Evolutionary conservation across 768 basidiomycete genomes (phyloP), one percentile per base, ranked within the genome.

Genomic region (Vararia minispora): DNA sequence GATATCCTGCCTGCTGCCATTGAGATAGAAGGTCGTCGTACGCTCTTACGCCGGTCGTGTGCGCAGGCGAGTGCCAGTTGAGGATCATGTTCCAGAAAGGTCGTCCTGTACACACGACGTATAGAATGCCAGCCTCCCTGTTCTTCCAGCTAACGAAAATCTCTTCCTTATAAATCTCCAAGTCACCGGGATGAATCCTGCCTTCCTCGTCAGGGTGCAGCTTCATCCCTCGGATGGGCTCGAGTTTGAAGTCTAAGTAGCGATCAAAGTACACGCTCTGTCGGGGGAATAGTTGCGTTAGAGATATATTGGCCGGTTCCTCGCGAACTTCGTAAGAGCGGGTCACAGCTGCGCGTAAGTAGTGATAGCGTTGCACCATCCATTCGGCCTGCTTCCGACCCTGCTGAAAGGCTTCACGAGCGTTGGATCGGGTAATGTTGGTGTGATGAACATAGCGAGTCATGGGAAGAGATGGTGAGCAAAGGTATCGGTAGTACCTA

Each of bases 1-100:
- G 28, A 20, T 33, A 43, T 13, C 29, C 24, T 13, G 18, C 35
- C 18, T 9, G 27, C 33, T 49, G 43, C 28, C 45, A 22, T n/a
- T 9, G n/a, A 12, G 23, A 32, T 16, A 49, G 43, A 5, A 49
- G 39, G 13, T 17, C 11, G 21, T 49, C 48, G 38, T 38, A 49
- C 14, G 29, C 28, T 27, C 34, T 33, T 12, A 18, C 21, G 5
- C 48, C 48, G 3, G 45, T 49, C 17, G 48, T 49, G n/a, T 23
- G 31, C 3, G 37, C 38, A 12, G 13, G 16, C 7, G 41, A 40
- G 31, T 45, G 41, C 18, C 41, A 49, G 28, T 49, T 43, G 30
- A 46, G 31, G 6, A 49, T 25, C 44, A 46, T 37, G 30, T 49
- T 49, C 44, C 45, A 49, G 16, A 42, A 49, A 18, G 27, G 31